A percentile compares a stretch with the other conserved stretches of the same genome.
Evolutionary conservation across 768 basidiomycete genomes (phyloP).

Genomic region (Pulveroboletus sp.): DNA sequence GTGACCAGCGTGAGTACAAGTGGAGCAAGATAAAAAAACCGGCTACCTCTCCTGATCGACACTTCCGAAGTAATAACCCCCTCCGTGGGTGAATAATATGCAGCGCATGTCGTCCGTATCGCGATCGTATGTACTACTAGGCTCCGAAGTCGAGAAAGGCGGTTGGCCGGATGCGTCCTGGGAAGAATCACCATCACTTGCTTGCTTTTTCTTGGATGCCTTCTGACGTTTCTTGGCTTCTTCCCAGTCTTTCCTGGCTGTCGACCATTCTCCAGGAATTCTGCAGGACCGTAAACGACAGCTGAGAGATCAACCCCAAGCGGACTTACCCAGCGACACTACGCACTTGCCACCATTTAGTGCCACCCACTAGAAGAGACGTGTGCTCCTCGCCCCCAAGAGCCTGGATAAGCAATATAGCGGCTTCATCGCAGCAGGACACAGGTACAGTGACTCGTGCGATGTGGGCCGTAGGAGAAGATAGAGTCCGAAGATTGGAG

Average conservation of each 20-base stretch:
- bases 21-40: not conserved
- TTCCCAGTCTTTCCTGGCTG: constrained; percentile 79
- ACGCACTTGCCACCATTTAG: constrained; percentile 98
- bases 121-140: constrained; percentile 49
- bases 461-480: constrained; percentile 81
- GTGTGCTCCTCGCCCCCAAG: constrained; percentile 81
- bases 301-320: constrained; percentile 2
- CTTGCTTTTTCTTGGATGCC: constrained; percentile 38
- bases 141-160: constrained; percentile 22
- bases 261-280: constrained; percentile 86
- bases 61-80: constrained; percentile 84
- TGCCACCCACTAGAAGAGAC: constrained; percentile 75
- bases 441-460: constrained; percentile 71
- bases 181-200: not conserved
- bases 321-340: constrained; percentile 67
- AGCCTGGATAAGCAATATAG: constrained; percentile 66
- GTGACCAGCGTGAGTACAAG: not conserved
- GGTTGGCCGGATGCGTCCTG: constrained; percentile 16
- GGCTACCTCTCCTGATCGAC: constrained; percentile 69
- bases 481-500: constrained; percentile 76
- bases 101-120: constrained; percentile 85
- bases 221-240: constrained; percentile 61
- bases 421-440: constrained; percentile 72
- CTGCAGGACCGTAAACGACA: constrained; percentile 36
- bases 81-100: constrained; percentile 80